Evolutionary conservation across 23 red algal species (phyloP).

Genomic region (Gracilaria caudata): DNA sequence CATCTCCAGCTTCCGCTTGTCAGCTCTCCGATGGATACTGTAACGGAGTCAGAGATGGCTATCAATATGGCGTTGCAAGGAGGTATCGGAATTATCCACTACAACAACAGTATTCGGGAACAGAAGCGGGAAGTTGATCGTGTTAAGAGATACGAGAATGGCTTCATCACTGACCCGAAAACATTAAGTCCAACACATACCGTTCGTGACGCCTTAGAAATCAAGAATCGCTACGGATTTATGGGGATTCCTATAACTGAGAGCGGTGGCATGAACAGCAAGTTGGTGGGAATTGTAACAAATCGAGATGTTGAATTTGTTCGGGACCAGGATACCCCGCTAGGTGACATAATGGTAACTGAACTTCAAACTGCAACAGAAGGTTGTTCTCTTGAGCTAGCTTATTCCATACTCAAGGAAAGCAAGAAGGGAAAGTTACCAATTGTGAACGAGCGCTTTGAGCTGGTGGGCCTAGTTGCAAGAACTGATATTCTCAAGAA

Average conservation of each 20-base stretch:
- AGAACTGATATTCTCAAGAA: constrained; percentile 97
- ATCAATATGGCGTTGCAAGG: constrained; percentile 99
- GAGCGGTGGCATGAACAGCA: constrained; percentile 90
- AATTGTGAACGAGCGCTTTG: constrained; percentile 82
- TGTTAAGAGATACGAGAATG: constrained; percentile 98
- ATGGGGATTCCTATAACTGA: constrained; percentile 98
- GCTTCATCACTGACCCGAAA: constrained; percentile 99
- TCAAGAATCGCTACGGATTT: constrained; percentile 96
- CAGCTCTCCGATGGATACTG: constrained; percentile 98
- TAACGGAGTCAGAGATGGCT: constrained; percentile 98
- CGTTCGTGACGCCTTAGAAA: constrained; percentile 89
- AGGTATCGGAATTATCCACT: constrained; percentile 96
- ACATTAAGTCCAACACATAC: constrained; percentile 85
- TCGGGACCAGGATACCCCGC: constrained; percentile 68
- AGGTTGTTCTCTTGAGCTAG: constrained; percentile 93
- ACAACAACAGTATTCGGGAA: constrained; percentile 94
- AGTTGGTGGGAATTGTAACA: constrained; percentile 95
- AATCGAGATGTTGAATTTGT: constrained; percentile 99
- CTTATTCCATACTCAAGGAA: constrained; percentile 93
- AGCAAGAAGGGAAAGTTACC: constrained; percentile 99
- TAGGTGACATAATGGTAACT: constrained; percentile 90
- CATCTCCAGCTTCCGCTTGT: constrained; percentile 85
- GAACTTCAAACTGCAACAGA: constrained; percentile 94
- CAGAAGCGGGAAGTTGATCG: constrained; percentile 96
- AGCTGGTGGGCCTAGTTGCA: constrained; percentile 96